Base-by-base conservation (phyloP, 2,329 filamentous ascomycete species). In the Fusarium sp. region DNA sequence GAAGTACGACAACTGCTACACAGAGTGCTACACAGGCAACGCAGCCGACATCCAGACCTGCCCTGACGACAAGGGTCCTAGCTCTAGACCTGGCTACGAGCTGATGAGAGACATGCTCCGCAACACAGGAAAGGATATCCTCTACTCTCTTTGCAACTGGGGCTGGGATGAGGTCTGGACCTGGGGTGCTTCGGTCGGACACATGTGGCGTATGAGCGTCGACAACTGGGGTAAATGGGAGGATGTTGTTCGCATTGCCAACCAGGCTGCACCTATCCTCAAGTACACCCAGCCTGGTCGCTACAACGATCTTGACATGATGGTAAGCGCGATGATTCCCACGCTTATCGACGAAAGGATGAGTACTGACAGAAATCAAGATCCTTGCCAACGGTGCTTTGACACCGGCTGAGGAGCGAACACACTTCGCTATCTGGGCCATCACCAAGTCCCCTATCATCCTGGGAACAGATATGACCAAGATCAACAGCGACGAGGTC, bases 1-100 rank as follows among this genome's bases (percentile, higher is more conserved):
- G 55, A 67, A 67, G 38, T 67, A 67, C 22, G 63, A 67, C 49
- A 67, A 67, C 44, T 67, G 63, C 22, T 67, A 66, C 25, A 64
- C 62, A 10, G 44, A 44, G 40, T 65, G 62, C 51, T 50, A 65
- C 45, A 50, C 45, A 32, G 52, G 60, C 38, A 59, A 59, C 6
- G 58, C 22, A 32, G 59, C 58, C 32, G 40, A 64, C 12, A 53
- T 65, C n/a, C 62, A 65, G 20, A 65, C 60, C 15, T 65, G 62
- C 8, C 44, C 44, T 6, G 29, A 34, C 9, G 40, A 42, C n/a
- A 22, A 65, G 16, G 62, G 50, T 8, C 62, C 62, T 32, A 59
- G 16, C 45, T 61, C 63, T 6, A 53, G 27, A n/a, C 56, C 62
- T 25, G 43, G 55, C 3, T 67, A 66, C 27, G 63, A 67, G 27